phyloP scores from a whole-genome alignment of 768 basidiomycete genomes.

The Phaeotremella fagi region DNA sequence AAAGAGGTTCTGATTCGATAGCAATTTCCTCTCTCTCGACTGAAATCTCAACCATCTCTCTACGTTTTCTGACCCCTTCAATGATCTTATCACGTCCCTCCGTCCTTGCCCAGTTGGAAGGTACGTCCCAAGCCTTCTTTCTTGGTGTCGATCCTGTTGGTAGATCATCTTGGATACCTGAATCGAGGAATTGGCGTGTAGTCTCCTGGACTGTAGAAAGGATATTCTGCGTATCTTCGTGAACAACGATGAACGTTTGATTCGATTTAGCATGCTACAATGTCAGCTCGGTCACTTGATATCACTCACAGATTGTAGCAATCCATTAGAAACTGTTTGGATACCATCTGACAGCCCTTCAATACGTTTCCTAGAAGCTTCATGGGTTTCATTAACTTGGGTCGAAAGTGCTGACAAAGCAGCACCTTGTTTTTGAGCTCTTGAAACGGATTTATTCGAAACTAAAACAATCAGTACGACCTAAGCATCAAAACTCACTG shows the following conservation, averaged over 20 bases:
- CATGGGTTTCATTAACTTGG: slow-evolving; percentile 7
- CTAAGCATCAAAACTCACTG: slow-evolving; percentile 13
- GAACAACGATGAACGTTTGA: slow-evolving; percentile 15
- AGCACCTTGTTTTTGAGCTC: slow-evolving; percentile 13
- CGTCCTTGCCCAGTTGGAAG: slow-evolving; percentile 36
- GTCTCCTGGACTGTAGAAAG: slow-evolving; percentile 22
- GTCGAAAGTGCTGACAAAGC: slow-evolving; percentile 2
- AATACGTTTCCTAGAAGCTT: slow-evolving; percentile 1
- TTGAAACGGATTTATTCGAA: slow-evolving; percentile 4
- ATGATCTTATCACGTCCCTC: slow-evolving; percentile 31
- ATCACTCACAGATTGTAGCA: not conserved
- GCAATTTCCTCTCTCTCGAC: not conserved
- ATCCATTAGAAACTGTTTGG: not conserved
- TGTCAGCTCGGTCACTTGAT: not conserved
- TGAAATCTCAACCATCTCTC: not conserved
- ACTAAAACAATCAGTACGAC: too few species aligned
- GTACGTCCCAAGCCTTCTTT: slow-evolving; percentile 42
- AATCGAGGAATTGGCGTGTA: slow-evolving; percentile 32
- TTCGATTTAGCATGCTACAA: slow-evolving; percentile 26
- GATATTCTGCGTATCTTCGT: slow-evolving; percentile 5
- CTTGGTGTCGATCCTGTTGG: slow-evolving; percentile 43
- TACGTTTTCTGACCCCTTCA: slow-evolving; percentile 9
- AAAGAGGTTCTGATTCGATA: not conserved
- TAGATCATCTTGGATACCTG: slow-evolving; percentile 41
- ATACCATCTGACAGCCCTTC: slow-evolving; percentile 1